phyloP scores from a whole-genome alignment of 495 filamentous ascomycete genomes.

The Pyronema domesticum region DNA sequence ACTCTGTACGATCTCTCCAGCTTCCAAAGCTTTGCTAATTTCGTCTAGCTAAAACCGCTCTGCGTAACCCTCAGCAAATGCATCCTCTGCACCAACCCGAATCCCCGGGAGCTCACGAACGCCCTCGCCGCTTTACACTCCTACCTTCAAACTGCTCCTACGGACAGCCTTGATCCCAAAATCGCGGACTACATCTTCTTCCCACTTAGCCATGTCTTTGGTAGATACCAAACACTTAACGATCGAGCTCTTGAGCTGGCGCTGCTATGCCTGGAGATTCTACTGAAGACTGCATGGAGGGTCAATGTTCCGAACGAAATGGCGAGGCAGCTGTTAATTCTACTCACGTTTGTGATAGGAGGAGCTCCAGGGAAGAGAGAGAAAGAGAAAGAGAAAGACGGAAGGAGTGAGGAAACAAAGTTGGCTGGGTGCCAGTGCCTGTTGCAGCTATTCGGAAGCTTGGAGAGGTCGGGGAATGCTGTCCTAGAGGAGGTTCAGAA shows the following conservation, averaged over 20 bases:
- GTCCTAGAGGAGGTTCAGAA: conserved; percentile 34
- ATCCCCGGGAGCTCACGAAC: conserved; percentile 2
- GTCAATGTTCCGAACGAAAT: conserved; percentile 45
- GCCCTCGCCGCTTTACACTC: conserved; percentile 1
- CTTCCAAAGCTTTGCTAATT: background rate
- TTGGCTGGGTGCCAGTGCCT: conserved; percentile 44
- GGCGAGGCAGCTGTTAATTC: conserved; percentile 65
- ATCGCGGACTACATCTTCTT: conserved; percentile 90
- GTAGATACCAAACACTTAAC: conserved; percentile 51
- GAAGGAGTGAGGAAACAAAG: conserved; percentile 48
- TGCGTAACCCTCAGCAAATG: conserved; percentile 1
- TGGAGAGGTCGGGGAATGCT: conserved; percentile 21
- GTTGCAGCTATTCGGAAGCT: conserved; percentile 31
- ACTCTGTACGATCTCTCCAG: no score
- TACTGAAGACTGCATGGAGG: conserved; percentile 66
- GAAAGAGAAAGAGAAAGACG: background rate
- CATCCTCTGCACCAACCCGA: conserved; percentile 1
- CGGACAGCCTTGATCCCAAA: background rate
- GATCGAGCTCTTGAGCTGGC: conserved; percentile 55
- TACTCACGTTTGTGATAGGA: conserved; percentile 63
- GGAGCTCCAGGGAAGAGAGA: conserved; percentile 32
- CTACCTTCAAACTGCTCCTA: background rate
- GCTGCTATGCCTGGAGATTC: conserved; percentile 50
- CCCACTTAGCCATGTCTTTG: conserved; percentile 73
- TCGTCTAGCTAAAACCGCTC: conserved; percentile 4